Conservation (phyloP, 129 eudicot genomes). For the carrot (Daucus carota) region DNA sequence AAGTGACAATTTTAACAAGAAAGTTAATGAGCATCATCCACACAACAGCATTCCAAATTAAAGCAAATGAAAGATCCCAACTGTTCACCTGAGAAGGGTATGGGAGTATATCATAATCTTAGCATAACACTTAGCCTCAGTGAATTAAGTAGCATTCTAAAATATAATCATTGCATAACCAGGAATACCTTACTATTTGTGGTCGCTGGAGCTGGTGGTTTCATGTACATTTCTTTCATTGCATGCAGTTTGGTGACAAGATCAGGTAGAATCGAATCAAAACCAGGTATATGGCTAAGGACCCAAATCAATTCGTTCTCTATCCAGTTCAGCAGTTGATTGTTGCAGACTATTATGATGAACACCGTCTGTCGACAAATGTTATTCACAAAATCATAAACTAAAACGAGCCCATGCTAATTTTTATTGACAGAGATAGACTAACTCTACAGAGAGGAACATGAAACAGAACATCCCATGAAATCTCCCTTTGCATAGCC, state of each 20-base stretch:
- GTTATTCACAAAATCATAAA: constrained; percentile 2
- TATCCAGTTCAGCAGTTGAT: constrained; percentile 90
- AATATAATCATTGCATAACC: background rate
- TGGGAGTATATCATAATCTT: background rate
- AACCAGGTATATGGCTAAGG: constrained; percentile 70
- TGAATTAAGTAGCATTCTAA: background rate
- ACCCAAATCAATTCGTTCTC: constrained; percentile 79
- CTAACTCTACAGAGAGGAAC: background rate
- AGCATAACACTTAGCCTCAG: background rate
- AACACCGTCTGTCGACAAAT: constrained; percentile 53
- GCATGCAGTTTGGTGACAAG: constrained; percentile 66
- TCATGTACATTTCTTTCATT: constrained; percentile 69
- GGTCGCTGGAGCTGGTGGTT: constrained; percentile 46
- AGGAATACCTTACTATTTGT: constrained; percentile 53
- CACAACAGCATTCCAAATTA: constrained; percentile 79
- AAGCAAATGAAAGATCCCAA: constrained; percentile 71
- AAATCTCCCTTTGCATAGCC: background rate
- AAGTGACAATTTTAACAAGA: constrained; percentile 65
- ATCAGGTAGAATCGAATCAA: constrained; percentile 52
- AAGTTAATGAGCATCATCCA: constrained; percentile 78
- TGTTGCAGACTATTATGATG: constrained; percentile 83
- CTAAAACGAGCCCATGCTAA: background rate
- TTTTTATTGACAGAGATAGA: background rate
- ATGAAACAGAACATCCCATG: background rate
- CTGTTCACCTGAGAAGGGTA: constrained; percentile 49